Conservation (phyloP, 768 basidiomycete genomes). For the Rhodotorula diobovata region DNA sequence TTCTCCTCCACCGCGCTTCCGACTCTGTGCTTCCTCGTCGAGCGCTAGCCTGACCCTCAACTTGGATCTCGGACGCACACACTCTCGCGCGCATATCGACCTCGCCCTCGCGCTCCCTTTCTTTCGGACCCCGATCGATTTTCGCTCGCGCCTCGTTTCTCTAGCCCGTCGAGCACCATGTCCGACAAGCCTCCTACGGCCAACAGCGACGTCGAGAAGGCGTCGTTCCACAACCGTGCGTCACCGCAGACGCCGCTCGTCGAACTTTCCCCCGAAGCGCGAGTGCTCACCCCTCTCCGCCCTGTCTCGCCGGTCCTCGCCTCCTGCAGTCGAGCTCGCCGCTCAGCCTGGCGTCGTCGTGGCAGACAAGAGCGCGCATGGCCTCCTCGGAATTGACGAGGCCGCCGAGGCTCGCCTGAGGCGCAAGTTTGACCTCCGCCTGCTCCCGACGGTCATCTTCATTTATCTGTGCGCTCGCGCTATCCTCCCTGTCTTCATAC, state of each 20-base stretch:
- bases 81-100: too few relatives aligned
- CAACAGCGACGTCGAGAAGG: neutral
- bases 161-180: neutral
- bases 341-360: slow-evolving; percentile 22
- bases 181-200: neutral
- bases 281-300: neutral
- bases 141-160: too few relatives aligned
- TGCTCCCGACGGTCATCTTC: slow-evolving; percentile 17
- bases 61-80: too few relatives aligned
- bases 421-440: slow-evolving; percentile 28
- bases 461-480: slow-evolving; percentile 32
- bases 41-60: too few relatives aligned
- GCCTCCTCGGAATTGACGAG: slow-evolving; percentile 24
- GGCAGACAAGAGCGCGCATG: slow-evolving; percentile 33
- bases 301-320: neutral
- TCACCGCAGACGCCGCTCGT: neutral
- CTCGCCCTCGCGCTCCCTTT: too few relatives aligned
- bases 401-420: slow-evolving; percentile 14
- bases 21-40: too few relatives aligned
- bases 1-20: too few relatives aligned
- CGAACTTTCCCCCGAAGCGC: neutral
- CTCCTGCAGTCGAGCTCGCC: slow-evolving; percentile 7
- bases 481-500: slow-evolving; percentile 39
- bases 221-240: slow-evolving; percentile 4
- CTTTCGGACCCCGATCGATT: too few relatives aligned